Conservation (phyloP, 345 rosid species). For the Psidium guajava region DNA sequence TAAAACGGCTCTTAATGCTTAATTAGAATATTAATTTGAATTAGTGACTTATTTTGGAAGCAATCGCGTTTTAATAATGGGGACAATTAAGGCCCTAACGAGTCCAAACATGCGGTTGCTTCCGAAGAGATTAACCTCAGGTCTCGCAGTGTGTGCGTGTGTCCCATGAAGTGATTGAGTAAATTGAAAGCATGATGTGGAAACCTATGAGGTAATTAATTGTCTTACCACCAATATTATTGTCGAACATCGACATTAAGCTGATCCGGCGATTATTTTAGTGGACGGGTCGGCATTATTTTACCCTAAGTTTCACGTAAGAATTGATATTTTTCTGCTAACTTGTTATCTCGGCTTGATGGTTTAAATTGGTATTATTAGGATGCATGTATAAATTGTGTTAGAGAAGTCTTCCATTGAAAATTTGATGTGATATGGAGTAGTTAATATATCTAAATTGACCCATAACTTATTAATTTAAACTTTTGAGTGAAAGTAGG, state of each 20-base stretch:
- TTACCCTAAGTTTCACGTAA: background rate
- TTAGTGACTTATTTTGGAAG: background rate
- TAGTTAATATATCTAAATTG: too few relatives aligned
- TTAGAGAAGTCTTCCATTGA: too few relatives aligned
- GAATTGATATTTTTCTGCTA: background rate
- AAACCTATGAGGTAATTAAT: background rate
- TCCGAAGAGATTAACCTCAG: background rate
- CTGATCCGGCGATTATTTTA: background rate
- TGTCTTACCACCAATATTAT: background rate
- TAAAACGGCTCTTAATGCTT: background rate
- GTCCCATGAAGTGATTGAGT: background rate
- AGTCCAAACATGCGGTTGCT: slow-evolving; percentile 2
- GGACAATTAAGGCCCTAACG: background rate
- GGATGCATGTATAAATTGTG: too few relatives aligned
- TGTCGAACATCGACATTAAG: background rate
- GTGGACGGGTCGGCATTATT: background rate
- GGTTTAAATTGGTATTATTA: background rate
- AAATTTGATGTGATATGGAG: too few relatives aligned
- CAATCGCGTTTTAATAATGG: background rate
- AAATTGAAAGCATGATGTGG: background rate
- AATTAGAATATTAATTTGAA: background rate
- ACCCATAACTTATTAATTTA: too few relatives aligned
- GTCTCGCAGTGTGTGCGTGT: background rate
- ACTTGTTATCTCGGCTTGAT: background rate
- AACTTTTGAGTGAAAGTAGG: too few relatives aligned